Evolutionary conservation across 2,329 filamentous ascomycete species (phyloP).

Genomic region (Fusarium sulawesiense): DNA sequence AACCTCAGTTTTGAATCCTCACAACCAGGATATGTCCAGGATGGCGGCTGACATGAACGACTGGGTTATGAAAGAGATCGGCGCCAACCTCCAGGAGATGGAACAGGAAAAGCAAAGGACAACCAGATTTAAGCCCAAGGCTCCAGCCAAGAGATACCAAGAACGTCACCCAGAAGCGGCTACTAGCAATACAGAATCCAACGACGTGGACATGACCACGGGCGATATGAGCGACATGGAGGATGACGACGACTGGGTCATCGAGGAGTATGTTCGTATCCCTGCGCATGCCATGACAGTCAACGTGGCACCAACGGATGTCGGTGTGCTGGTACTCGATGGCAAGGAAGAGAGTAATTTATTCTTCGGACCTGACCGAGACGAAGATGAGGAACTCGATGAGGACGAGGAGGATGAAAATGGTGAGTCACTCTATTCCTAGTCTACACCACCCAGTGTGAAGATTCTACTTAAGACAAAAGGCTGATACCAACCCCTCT

Average conservation of each 20-base stretch:
- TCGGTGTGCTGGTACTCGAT: constrained; percentile 68
- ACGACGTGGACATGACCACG: constrained; percentile 51
- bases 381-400: constrained; percentile 69
- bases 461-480: not conserved
- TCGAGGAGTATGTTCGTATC: constrained; percentile 73
- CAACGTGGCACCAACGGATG: constrained; percentile 60
- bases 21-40: constrained; percentile 60
- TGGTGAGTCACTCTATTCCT: constrained; percentile 55
- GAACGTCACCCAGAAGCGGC: constrained; percentile 64
- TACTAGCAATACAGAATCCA: constrained; percentile 16
- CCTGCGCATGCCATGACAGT: constrained; percentile 62
- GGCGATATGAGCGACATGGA: constrained; percentile 58
- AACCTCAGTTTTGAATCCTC: constrained; percentile 49
- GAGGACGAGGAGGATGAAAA: constrained; percentile 75
- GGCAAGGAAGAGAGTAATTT: constrained; percentile 68
- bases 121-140: constrained; percentile 66
- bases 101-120: constrained; percentile 55
- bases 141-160: constrained; percentile 64
- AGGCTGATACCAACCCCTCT: constrained; percentile 30
- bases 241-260: constrained; percentile 67
- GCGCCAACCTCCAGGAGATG: constrained; percentile 61
- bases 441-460: constrained; percentile 5
- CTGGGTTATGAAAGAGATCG: constrained; percentile 70
- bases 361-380: constrained; percentile 69
- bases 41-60: constrained; percentile 67